Conservation (phyloP, 768 basidiomycete genomes). For the Mycena rosella region DNA sequence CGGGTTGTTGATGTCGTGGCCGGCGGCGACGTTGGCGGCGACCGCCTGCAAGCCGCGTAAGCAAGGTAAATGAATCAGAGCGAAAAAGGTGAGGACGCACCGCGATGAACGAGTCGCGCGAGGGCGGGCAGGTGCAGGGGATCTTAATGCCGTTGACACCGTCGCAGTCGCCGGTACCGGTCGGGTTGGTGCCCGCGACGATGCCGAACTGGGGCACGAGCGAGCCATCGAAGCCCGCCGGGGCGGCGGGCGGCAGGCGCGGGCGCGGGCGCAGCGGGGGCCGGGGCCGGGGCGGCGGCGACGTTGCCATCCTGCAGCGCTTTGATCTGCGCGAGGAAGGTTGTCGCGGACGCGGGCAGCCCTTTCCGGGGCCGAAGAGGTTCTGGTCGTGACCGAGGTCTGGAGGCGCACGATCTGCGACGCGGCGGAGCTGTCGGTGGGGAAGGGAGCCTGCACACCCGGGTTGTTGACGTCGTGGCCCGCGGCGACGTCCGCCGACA, state of each 20-base stretch:
- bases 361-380: slow-evolving; percentile 73
- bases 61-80: not conserved
- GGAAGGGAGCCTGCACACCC: slow-evolving; percentile 68
- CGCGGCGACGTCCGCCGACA: slow-evolving; percentile 69
- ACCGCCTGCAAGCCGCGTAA: not conserved
- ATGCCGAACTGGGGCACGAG: not conserved
- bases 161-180: not conserved
- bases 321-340: not conserved
- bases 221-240: not conserved
- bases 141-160: not conserved
- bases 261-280: not conserved
- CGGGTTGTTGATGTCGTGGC: not conserved
- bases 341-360: slow-evolving; percentile 64
- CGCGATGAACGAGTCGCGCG: not conserved
- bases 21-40: not conserved
- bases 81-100: not conserved
- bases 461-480: slow-evolving; percentile 78
- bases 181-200: not conserved
- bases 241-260: not conserved
- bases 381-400: slow-evolving; percentile 79
- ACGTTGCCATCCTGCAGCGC: not conserved
- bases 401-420: slow-evolving; percentile 69
- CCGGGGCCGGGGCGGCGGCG: not conserved
- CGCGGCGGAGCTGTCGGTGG: slow-evolving; percentile 64
- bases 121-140: not conserved